Conservation (phyloP, 805 yeast genomes). For the Ogataea naganishii region DNA sequence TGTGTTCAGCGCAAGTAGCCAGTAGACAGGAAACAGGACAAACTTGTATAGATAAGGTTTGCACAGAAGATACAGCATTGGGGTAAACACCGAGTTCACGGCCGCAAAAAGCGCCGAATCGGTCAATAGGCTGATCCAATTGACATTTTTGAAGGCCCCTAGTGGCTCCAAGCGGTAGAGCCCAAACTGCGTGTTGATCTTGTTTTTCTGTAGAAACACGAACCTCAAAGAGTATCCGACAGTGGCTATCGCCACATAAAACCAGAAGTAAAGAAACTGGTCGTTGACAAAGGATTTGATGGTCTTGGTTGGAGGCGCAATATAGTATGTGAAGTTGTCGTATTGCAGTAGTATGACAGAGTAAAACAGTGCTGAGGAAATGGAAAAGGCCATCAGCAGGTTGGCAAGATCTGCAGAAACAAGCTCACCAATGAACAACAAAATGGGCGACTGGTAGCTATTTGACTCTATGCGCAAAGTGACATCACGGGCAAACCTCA, state of each 20-base stretch:
- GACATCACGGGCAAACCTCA: constrained; percentile 20
- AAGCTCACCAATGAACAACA: constrained; percentile 16
- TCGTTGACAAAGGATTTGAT: constrained; percentile 34
- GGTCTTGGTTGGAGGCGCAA: constrained; percentile 27
- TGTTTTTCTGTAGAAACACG: constrained; percentile 44
- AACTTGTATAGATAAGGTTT: constrained; percentile 35
- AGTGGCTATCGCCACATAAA: constrained; percentile 31
- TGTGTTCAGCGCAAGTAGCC: constrained; percentile 27
- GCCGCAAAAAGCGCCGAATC: constrained; percentile 28
- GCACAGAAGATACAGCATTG: constrained; percentile 30
- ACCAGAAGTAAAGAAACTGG: constrained; percentile 41
- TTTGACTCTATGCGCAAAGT: constrained; percentile 17
- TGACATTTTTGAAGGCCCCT: constrained; percentile 12
- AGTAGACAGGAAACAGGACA: constrained; percentile 22
- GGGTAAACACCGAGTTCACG: constrained; percentile 21
- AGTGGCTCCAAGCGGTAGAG: constrained; percentile 32
- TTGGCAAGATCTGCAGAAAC: constrained; percentile 15
- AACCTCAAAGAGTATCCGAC: constrained; percentile 42
- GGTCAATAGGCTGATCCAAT: constrained; percentile 24
- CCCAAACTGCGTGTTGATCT: constrained; percentile 38
- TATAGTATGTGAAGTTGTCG: constrained; percentile 15
- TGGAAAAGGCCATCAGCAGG: constrained; percentile 10
- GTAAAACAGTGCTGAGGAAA: constrained; percentile 14
- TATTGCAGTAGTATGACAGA: constrained; percentile 14
- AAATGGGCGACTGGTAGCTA: constrained; percentile 14